Base-by-base conservation (phyloP, 2,329 filamentous ascomycete species). In the Penicillium sp. region DNA sequence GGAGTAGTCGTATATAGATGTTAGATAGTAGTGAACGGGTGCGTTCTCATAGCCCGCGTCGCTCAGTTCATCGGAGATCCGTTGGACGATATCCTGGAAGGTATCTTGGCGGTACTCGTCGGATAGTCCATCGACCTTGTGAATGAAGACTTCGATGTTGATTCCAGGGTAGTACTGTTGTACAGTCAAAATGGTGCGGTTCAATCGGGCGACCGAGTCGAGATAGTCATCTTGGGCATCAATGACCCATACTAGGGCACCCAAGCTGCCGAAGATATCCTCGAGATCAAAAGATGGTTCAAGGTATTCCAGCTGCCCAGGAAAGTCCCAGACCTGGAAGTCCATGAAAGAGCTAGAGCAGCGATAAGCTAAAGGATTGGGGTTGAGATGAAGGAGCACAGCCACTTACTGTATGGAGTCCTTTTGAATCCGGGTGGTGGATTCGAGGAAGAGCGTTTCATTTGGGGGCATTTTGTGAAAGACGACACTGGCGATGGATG, bases 201-300 rank as follows among this genome's bases (percentile, higher is more conserved):
- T 96, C 23, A 99, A 84, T 7, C 90, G 87, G 47, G 85, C 84
- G 41, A 99, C 90, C 15, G 92, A 90, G 70, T 97, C 91, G 49
- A 96, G 84, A 68, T 97, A 99, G 71, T 99, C 94, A 68, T 99
- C 94, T 73, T 99, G 94, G 0, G 94, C 93, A 69, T 99, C 94
- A 52, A 99, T 96, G 54, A 99, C 93, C 93, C 94, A 99, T 56
- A 99, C 96, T 12, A 99, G 79, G 12, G 94, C 92, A 17, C 94
- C 94, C 13, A 96, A 90, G 67, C 93, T 91, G 61, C 91, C 89
- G 72, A 99, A 99, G 65, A 97, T 93, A 66, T 90, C 87, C 63
- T 96, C 91, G 56, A 94, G 88, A 69, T 97, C 92, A 66, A 96
- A 96, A 41, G 85, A 88, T 3, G 90, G 87, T 66, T 94, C 91